Evolutionary conservation across 805 yeast species (phyloP).

Genomic region (Wickerhamiella nectarea): DNA sequence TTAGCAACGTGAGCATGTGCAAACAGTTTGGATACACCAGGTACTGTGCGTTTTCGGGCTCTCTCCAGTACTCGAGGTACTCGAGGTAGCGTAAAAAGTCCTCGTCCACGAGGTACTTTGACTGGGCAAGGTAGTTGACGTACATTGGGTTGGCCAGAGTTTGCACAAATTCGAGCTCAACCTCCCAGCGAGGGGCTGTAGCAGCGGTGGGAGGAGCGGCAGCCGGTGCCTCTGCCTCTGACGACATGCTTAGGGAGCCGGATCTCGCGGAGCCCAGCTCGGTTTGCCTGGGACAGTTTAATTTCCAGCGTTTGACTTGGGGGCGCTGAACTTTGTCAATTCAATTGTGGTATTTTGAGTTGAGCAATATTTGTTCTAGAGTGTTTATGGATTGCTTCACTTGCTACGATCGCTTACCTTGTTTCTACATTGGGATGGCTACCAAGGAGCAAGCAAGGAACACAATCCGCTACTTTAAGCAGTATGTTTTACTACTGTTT

Average conservation of each 20-base stretch:
- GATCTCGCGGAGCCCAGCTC: too few species aligned
- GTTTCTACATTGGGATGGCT: neutral
- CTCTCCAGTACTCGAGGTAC: slow-evolving; percentile 77
- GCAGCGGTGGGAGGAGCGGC: neutral
- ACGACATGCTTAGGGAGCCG: slow-evolving; percentile 23
- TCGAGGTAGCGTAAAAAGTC: slow-evolving; percentile 61
- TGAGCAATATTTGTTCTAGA: too few species aligned
- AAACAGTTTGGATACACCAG: slow-evolving; percentile 81
- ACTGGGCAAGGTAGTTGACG: slow-evolving; percentile 74
- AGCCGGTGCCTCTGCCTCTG: slow-evolving; percentile 10
- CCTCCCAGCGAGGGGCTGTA: slow-evolving; percentile 53
- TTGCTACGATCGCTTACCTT: neutral
- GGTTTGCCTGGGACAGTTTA: too few species aligned
- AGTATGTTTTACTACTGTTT: slow-evolving; percentile 7
- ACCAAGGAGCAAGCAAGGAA: neutral
- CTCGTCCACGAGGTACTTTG: slow-evolving; percentile 55
- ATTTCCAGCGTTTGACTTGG: too few species aligned
- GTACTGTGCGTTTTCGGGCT: slow-evolving; percentile 54
- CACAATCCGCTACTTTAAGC: slow-evolving; percentile 1
- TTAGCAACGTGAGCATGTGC: slow-evolving; percentile 53
- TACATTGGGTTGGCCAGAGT: slow-evolving; percentile 83
- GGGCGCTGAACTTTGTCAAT: too few species aligned
- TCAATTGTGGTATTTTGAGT: too few species aligned
- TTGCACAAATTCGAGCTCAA: slow-evolving; percentile 88
- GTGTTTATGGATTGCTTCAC: too few species aligned